phyloP scores from a whole-genome alignment of 1,284 basidiomycete genomes.

The Boletus semigastroideus region DNA sequence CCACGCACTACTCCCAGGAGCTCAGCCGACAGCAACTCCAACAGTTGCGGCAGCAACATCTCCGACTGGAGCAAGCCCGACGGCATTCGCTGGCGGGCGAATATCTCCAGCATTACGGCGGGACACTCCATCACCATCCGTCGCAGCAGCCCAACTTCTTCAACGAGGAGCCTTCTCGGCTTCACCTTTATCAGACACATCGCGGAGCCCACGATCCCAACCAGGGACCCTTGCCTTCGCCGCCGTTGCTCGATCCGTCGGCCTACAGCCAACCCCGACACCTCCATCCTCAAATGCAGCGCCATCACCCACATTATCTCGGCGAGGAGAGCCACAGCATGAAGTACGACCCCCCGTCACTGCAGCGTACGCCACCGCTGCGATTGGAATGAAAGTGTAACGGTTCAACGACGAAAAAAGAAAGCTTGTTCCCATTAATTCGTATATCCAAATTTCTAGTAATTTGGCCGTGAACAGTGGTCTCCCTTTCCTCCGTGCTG shows the following conservation, averaged over 20 bases:
- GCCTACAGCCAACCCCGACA: conserved; percentile 26
- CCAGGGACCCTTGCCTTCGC: conserved; percentile 28
- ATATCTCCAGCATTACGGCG: conserved; percentile 33
- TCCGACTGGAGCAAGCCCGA: conserved; percentile 28
- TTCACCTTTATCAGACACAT: conserved; percentile 37
- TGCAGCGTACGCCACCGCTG: conserved; percentile 33
- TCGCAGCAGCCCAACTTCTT: conserved; percentile 23
- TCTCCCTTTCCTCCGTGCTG: conserved; percentile 8
- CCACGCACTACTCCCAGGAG: conserved; percentile 42
- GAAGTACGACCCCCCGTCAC: conserved; percentile 35
- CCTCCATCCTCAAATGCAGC: conserved; percentile 32
- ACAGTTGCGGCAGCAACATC: conserved; percentile 37
- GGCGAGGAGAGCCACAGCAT: conserved; percentile 33
- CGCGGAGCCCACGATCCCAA: conserved; percentile 34
- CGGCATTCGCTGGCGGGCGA: conserved; percentile 34
- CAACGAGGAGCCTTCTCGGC: conserved; percentile 30
- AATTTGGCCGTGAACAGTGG: conserved; percentile 32
- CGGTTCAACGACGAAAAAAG: conserved; percentile 12
- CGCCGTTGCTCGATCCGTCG: conserved; percentile 35
- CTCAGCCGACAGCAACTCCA: conserved; percentile 44
- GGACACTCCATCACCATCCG: conserved; percentile 28
- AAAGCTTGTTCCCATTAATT: conserved; percentile 11
- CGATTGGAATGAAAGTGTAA: conserved; percentile 35
- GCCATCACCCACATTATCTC: conserved; percentile 29
- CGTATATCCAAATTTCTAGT: conserved; percentile 29